phyloP scores from a whole-genome alignment of 352 stramenopile genomes.

The Peronospora tabacina region DNA sequence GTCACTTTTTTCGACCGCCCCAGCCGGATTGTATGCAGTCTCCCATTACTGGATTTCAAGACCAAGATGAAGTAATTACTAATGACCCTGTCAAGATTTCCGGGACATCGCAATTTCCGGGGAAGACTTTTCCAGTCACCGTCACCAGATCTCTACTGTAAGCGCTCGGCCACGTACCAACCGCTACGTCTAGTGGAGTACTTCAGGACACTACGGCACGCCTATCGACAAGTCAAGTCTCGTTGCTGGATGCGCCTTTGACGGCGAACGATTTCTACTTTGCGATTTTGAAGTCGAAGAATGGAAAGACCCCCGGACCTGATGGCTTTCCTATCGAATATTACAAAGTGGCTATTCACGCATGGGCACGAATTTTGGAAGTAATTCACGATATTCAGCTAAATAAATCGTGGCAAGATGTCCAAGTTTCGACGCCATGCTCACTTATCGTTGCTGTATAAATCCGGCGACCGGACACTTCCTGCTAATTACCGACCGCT shows the following conservation, averaged over 20 bases:
- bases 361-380: too few species aligned
- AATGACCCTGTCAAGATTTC: constrained; percentile 4
- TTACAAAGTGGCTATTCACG: too few species aligned
- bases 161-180: background rate
- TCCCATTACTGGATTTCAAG: constrained; percentile 1
- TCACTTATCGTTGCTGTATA: too few species aligned
- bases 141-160: constrained; percentile 6
- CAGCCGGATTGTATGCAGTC: constrained; percentile 8
- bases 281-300: constrained; percentile 13
- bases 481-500: too few species aligned
- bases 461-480: too few species aligned
- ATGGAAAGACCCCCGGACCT: constrained; percentile 6
- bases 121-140: constrained; percentile 9
- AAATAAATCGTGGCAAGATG: too few species aligned
- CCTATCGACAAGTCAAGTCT: too few species aligned
- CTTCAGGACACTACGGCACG: too few species aligned
- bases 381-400: too few species aligned
- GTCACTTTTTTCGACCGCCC: constrained; percentile 9
- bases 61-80: background rate
- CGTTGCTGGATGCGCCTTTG: too few species aligned
- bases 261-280: constrained; percentile 14
- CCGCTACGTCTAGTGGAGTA: background rate
- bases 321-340: constrained; percentile 16
- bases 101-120: constrained; percentile 8
- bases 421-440: too few species aligned